Base-by-base conservation (phyloP, 306 rosid species). In the Mucuna pruriens region DNA sequence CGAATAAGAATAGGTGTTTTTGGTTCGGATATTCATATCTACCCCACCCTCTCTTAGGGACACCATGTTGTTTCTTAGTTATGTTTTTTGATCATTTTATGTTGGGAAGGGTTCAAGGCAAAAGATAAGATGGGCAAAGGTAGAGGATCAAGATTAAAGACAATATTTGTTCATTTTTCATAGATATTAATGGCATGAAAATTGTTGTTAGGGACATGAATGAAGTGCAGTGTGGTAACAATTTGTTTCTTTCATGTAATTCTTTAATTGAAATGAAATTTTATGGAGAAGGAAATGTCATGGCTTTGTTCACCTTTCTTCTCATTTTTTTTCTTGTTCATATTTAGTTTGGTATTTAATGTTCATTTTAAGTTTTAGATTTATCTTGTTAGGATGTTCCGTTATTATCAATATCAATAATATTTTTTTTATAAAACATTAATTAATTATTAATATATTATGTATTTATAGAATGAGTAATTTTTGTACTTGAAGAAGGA, bases 181-280 rank as follows among this genome's bases (percentile, higher is more conserved):
- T 29, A 29, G 31, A 29, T 1, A 29, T 29, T 29, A 29, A 29
- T 29, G 1, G 31, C 31, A 29, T 29, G 31, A 3, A 29, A 29
- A 1, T 29, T 29, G 31, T 1, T 29, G 31, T 29, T 29, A 29
- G 31, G 31, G 31, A 29, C 2, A 29, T 3, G 31, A 29, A 29
- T 29, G 65, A 71, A 54, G 7, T 2, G 26, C 5, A 40, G 65
- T 19, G 23, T 22, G 16, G 25, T 34, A 13, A 31, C 23, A 45
- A 46, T 71, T 62, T 61, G 66, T 60, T 80, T 71, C 54, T 61
- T 9, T 71, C 13, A 34, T 33, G 17, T 6, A 34, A 42, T 61
- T 34, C 42, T 74, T 74, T 31, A 39, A 38, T 10, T 63, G 39
- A 17, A 80, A 48, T 34, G 13, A 62, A 60, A 9, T 67, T 25